Evolutionary conservation across 2,329 filamentous ascomycete species (phyloP), one percentile per base, ranked within the genome.

Genomic region (Phialocephala subalpina): DNA sequence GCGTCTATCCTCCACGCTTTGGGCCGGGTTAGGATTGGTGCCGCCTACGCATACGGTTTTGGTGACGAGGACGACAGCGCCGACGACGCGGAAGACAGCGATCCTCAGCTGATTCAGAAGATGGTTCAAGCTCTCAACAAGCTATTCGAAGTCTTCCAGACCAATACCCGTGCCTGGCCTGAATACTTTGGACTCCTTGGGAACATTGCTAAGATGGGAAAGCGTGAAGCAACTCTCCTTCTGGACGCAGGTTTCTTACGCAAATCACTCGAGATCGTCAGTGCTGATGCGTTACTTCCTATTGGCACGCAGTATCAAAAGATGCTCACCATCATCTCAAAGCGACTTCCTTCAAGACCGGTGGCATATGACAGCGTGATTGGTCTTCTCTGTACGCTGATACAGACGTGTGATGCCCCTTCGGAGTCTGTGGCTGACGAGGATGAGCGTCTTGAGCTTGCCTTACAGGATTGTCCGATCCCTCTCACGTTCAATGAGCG

Each of bases 141-240:
- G 25, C 77, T 92, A 3, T 93, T 88, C 86, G 79, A 84, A 2
- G 81, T 79, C n/a, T 87, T 93, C 64, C 87, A 92, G 66, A 77
- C 81, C 2, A 81, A 84, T 55, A 80, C 87, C 33, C 86, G 89
- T 64, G 86, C 91, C 2, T 96, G 92, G 92, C 86, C 89, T 49
- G 92, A 95, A 73, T 90, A 90, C 65, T 95, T 95, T 74, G 85
- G 86, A 14, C 83, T 91, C n/a, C 81, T 94, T 67, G 75, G 85
- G n/a, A 81, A 81, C n/a, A 90, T 94, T 74, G 87, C 88, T 16
- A 82, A 80, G 55, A 78, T 92, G 62, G 90, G 91, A 0, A 78
- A 81, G 2, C 76, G 82, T 5, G 89, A 93, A 75, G 82, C 85
- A 22, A 80, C 81, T 1, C 74, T 84, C 6, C 80, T 94, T 27